These are phyloP conservation scores for Vicia sativa DNA, from an alignment of 306 rosid genomes.

Conservation along the genomic window DNA sequence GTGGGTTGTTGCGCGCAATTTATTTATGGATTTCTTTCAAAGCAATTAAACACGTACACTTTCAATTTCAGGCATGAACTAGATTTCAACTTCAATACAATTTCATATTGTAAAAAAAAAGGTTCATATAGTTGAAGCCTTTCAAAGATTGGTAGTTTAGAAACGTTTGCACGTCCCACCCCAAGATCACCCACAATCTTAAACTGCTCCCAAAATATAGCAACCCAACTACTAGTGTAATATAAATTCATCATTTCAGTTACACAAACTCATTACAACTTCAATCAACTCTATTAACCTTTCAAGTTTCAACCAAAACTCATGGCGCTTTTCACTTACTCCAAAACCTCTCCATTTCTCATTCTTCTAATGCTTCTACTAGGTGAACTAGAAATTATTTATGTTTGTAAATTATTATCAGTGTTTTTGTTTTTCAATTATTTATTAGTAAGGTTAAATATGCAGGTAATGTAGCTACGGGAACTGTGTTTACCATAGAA, in stretches of 20 bases:
- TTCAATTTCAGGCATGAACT: background rate
- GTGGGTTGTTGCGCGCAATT: background rate
- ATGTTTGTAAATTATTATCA: background rate
- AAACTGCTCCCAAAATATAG: slow-evolving; percentile 48
- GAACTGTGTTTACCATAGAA: slow-evolving; percentile 58
- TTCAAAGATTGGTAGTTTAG: slow-evolving; percentile 22
- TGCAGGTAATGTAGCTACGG: slow-evolving; percentile 51
- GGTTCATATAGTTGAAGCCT: slow-evolving; percentile 5
- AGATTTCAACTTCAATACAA: background rate
- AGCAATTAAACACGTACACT: background rate
- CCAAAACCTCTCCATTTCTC: slow-evolving; percentile 32
- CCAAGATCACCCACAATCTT: slow-evolving; percentile 44
- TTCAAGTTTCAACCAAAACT: background rate
- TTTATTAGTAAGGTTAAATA: background rate
- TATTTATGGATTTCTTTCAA: background rate
- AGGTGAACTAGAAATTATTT: slow-evolving; percentile 42
- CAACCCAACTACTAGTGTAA: background rate
- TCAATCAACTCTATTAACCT: background rate
- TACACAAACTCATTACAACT: background rate
- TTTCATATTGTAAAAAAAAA: background rate
- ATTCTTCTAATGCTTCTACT: slow-evolving; percentile 34
- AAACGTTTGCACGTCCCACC: slow-evolving; percentile 28
- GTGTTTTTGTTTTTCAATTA: background rate
- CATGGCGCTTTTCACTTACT: slow-evolving; percentile 40
- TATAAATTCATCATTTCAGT: slow-evolving; percentile 9